phyloP scores from a whole-genome alignment of 1,139 yeast genomes.

The Sugiyamaella pinicola region DNA sequence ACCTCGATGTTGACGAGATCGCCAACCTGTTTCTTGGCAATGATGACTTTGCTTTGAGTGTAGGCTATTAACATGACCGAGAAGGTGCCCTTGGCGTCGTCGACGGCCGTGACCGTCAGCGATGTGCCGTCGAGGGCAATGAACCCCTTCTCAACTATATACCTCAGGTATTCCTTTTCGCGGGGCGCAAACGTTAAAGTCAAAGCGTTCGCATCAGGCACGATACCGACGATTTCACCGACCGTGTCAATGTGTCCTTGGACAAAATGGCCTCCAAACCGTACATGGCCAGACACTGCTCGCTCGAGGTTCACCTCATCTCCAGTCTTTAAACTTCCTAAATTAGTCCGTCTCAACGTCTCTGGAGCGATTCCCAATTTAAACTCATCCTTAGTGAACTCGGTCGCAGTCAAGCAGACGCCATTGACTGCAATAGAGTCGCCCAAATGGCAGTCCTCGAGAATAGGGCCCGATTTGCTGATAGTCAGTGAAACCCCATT shows the following conservation, averaged over 20 bases:
- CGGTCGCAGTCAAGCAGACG: conserved; percentile 90
- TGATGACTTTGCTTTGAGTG: conserved; percentile 79
- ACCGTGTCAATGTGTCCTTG: conserved; percentile 97
- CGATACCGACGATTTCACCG: conserved; percentile 60
- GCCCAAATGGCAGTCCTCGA: conserved; percentile 83
- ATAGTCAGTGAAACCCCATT: conserved; percentile 76
- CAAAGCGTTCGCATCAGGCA: conserved; percentile 76
- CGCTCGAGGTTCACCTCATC: conserved; percentile 82
- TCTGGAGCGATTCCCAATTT: conserved; percentile 95
- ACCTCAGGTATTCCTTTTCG: conserved; percentile 63
- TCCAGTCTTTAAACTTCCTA: conserved; percentile 62
- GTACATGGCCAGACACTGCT: conserved; percentile 77
- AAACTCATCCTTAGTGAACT: conserved; percentile 60
- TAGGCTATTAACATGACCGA: conserved; percentile 90
- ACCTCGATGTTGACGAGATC: conserved; percentile 86
- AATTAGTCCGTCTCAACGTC: conserved; percentile 77
- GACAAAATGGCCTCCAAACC: conserved; percentile 96
- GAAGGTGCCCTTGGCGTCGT: conserved; percentile 57
- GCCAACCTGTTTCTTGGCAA: conserved; percentile 65
- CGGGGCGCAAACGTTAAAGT: conserved; percentile 72
- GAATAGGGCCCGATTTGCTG: conserved; percentile 59
- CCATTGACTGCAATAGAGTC: conserved; percentile 93
- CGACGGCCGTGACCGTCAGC: conserved; percentile 82
- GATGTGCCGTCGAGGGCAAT: conserved; percentile 92
- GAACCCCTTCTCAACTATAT: conserved; percentile 91